Conservation (phyloP, 2,329 filamentous ascomycete species). For the Cercospora zeae-maydis region DNA sequence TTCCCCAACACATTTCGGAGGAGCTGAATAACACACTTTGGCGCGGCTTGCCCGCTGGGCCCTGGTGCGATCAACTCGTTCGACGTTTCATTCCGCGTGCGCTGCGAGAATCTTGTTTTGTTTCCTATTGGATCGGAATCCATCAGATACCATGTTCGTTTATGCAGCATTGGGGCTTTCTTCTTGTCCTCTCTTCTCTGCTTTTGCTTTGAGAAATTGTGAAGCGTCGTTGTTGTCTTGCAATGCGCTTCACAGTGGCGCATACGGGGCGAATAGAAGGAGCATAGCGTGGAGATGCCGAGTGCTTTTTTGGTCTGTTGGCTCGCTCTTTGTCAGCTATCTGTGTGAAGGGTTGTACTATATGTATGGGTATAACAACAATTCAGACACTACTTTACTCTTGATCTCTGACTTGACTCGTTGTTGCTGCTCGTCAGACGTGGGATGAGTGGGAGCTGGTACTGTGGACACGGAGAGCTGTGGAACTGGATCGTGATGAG, state of each 20-base stretch:
- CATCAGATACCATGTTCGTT: constrained; percentile 30
- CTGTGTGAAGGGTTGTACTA: not conserved
- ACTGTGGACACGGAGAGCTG: too few relatives aligned
- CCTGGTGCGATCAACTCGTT: not conserved
- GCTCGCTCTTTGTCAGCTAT: not conserved
- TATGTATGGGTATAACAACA: not conserved
- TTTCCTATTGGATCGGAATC: constrained; percentile 3
- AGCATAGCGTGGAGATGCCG: not conserved
- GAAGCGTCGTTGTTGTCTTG: not conserved
- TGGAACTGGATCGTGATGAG: too few relatives aligned
- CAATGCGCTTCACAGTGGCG: not conserved
- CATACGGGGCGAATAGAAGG: not conserved
- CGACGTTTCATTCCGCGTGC: not conserved
- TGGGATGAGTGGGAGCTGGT: too few relatives aligned
- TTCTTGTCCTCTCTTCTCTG: constrained; percentile 1
- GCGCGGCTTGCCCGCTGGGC: not conserved
- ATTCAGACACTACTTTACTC: not conserved
- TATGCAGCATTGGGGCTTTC: constrained; percentile 21
- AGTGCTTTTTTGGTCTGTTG: not conserved
- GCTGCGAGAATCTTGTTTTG: not conserved
- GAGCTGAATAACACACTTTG: not conserved
- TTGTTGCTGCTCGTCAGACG: not conserved
- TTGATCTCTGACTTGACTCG: not conserved
- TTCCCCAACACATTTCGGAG: not conserved
- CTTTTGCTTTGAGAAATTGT: not conserved